Conservation (phyloP, 495 filamentous ascomycete genomes). For the Tuber microsphaerosporum region DNA sequence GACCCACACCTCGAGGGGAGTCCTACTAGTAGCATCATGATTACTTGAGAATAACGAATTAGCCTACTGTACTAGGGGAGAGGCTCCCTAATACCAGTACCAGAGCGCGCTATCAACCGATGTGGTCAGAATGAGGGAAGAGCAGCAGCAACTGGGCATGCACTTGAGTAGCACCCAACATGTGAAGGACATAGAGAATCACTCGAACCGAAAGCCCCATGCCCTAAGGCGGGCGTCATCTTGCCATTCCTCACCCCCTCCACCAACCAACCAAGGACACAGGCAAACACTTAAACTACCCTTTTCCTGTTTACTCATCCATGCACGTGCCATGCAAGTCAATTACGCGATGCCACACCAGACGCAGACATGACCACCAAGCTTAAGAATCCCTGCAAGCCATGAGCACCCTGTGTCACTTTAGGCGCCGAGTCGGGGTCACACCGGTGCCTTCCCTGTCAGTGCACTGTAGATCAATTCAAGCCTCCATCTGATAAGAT, state of each 20-base stretch:
- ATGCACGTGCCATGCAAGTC: background rate
- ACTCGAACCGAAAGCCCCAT: background rate
- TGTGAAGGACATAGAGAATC: background rate
- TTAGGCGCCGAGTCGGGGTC: constrained; percentile 4
- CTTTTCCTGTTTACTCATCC: background rate
- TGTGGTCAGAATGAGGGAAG: constrained; percentile 2
- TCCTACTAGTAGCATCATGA: background rate
- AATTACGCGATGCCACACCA: background rate
- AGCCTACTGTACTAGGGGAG: too few species aligned
- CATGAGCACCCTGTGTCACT: background rate
- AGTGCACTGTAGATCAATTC: background rate
- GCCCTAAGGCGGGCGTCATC: background rate
- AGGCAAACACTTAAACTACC: background rate
- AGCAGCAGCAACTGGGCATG: too few species aligned
- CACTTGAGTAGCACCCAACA: background rate
- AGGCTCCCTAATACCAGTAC: background rate
- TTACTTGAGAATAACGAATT: background rate
- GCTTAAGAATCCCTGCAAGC: background rate
- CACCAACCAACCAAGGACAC: background rate
- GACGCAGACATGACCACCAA: background rate
- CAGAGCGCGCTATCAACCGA: background rate
- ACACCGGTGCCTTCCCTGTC: background rate
- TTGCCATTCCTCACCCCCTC: background rate
- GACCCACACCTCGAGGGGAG: background rate
- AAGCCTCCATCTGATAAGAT: background rate